A percentile compares a stretch with the other conserved stretches of the same genome.
Evolutionary conservation across 495 filamentous ascomycete species (phyloP).

Genomic region (Xylaria palmicola): DNA sequence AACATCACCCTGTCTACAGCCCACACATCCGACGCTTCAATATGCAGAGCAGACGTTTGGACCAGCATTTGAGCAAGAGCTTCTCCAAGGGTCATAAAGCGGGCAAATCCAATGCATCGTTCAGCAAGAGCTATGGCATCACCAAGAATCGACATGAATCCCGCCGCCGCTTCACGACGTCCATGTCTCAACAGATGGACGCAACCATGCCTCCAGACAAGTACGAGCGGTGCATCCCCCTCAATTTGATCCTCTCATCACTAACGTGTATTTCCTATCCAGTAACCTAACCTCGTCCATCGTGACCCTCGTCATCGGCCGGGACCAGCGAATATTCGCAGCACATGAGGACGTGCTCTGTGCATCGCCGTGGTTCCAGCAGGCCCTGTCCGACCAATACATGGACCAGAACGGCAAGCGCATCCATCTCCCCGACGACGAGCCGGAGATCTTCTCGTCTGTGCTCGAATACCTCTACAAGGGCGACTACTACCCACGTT

Average conservation of each 20-base stretch:
- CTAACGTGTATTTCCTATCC: conserved; percentile 9
- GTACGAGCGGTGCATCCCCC: conserved; percentile 11
- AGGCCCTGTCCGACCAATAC: conserved; percentile 60
- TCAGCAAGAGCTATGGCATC: conserved; percentile 46
- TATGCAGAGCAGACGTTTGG: conserved; percentile 41
- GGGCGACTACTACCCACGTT: conserved; percentile 83
- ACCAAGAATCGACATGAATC: conserved; percentile 46
- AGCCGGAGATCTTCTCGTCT: conserved; percentile 86
- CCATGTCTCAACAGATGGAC: conserved; percentile 26
- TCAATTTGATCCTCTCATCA: not conserved
- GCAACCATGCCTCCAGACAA: conserved; percentile 36
- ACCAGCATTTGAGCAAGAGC: conserved; percentile 40
- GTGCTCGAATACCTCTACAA: conserved; percentile 90
- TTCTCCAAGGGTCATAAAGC: conserved; percentile 42
- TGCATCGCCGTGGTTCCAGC: conserved; percentile 73
- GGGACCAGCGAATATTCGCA: conserved; percentile 79
- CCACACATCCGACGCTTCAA: conserved; percentile 13
- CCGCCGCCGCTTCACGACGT: conserved; percentile 41
- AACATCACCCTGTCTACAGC: not conserved
- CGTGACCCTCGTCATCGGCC: conserved; percentile 76
- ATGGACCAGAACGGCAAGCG: conserved; percentile 61
- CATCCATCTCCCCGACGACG: conserved; percentile 78
- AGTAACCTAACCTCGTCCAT: conserved; percentile 68
- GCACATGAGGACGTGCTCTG: conserved; percentile 84
- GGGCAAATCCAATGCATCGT: conserved; percentile 44